Conservation (phyloP, 2,329 filamentous ascomycete species). For the Hymenoscyphus repandus region DNA sequence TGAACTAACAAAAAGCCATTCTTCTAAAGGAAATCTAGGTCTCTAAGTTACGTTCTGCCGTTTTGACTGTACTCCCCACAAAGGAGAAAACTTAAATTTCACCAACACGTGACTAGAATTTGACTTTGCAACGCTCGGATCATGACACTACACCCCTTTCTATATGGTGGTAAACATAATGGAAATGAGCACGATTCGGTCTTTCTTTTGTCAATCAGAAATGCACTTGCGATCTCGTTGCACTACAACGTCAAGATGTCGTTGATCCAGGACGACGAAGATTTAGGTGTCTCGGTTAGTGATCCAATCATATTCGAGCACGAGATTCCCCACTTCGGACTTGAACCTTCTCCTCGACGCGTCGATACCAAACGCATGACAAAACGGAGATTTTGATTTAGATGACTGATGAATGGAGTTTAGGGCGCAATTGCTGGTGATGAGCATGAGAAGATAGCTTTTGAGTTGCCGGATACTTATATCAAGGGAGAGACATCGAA, state of each 20-base stretch:
- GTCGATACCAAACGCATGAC: not conserved
- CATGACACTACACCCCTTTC: not conserved
- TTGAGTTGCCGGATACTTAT: not conserved
- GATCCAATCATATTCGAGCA: not conserved
- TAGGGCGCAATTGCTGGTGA: not conserved
- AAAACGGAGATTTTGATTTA: not conserved
- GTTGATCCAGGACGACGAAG: not conserved
- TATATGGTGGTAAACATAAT: not conserved
- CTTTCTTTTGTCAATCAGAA: not conserved
- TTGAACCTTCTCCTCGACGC: not conserved
- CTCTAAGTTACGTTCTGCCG: too few species aligned
- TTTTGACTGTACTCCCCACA: too few species aligned
- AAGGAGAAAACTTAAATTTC: too few species aligned
- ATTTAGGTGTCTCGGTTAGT: not conserved
- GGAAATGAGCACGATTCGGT: not conserved
- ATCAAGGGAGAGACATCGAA: not conserved
- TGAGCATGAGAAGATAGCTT: not conserved
- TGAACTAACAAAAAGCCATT: too few species aligned
- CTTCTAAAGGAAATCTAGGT: too few species aligned
- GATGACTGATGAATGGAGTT: not conserved
- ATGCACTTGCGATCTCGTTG: not conserved
- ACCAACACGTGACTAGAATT: too few species aligned
- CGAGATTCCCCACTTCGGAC: not conserved
- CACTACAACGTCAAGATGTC: not conserved
- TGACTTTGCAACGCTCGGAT: not conserved